Evolutionary conservation across 495 filamentous ascomycete genomes (phyloP).

Genomic region (Penicillium angulare): DNA sequence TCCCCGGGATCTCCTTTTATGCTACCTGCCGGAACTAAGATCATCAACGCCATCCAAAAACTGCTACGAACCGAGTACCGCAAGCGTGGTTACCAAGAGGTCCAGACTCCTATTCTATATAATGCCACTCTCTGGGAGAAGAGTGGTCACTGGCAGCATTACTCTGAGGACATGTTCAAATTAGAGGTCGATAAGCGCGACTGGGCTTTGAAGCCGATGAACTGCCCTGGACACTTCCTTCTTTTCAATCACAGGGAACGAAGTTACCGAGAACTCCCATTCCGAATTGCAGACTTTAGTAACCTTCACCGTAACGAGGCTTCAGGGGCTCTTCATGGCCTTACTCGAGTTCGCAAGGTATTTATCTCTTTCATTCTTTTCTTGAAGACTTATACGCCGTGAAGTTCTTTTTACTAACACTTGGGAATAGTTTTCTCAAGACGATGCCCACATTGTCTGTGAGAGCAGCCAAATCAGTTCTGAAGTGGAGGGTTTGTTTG

Average conservation of each 20-base stretch:
- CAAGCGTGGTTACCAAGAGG: conserved; percentile 91
- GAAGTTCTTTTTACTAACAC: too few species aligned
- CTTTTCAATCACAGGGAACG: conserved; percentile 75
- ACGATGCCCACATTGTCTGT: conserved; percentile 94
- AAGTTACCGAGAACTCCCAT: conserved; percentile 84
- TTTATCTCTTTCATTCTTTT: too few species aligned
- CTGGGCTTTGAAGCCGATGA: conserved; percentile 89
- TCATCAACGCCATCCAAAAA: conserved; percentile 81
- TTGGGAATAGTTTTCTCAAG: too few species aligned
- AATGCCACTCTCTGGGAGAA: conserved; percentile 90
- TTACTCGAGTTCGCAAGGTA: too few species aligned
- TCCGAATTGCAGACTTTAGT: conserved; percentile 96
- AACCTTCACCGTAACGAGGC: conserved; percentile 90
- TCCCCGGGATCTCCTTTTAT: conserved; percentile 94
- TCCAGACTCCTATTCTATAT: conserved; percentile 95
- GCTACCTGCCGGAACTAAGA: conserved; percentile 86
- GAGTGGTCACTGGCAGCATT: too few species aligned
- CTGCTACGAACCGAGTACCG: conserved; percentile 87
- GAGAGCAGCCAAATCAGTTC: conserved; percentile 74
- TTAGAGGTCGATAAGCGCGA: conserved; percentile 87
- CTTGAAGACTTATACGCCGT: too few species aligned
- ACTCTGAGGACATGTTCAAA: conserved; percentile 83
- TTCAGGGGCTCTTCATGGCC: too few species aligned
- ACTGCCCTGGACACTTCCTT: conserved; percentile 86
- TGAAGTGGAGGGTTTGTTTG: conserved; percentile 85